Conservation (phyloP, 2,329 filamentous ascomycete genomes). For the Stachybotrys elegans region DNA sequence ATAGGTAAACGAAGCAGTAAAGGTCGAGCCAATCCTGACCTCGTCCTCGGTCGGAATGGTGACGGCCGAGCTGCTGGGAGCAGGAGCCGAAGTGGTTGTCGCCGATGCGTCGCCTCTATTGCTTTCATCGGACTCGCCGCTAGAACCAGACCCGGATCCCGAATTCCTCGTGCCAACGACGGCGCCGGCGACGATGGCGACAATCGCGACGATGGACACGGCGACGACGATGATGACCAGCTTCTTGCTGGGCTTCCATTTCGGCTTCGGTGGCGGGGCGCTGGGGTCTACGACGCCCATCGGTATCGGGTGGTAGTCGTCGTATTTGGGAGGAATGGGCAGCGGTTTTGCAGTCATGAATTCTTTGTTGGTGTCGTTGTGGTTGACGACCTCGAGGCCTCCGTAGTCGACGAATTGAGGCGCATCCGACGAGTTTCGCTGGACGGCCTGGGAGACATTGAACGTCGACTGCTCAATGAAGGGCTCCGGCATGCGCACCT, state of each 20-base stretch:
- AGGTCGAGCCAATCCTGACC: conserved; percentile 6
- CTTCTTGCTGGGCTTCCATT: background rate
- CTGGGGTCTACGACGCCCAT: no score
- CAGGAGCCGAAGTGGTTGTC: background rate
- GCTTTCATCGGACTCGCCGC: background rate
- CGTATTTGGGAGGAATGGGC: background rate
- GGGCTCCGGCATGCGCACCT: conserved; percentile 1
- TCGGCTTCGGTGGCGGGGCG: background rate
- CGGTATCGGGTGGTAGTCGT: background rate
- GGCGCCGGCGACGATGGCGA: conserved; percentile 5
- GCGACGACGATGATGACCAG: background rate
- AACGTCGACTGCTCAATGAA: background rate
- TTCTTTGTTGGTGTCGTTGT: background rate
- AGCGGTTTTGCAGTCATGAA: background rate
- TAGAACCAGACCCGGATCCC: background rate
- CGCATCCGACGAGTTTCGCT: background rate
- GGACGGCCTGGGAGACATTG: background rate
- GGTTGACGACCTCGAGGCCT: background rate
- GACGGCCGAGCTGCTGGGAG: background rate
- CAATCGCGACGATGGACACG: background rate
- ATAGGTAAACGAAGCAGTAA: conserved; percentile 7
- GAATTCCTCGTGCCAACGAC: conserved; percentile 2
- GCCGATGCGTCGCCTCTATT: background rate
- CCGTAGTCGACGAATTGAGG: background rate
- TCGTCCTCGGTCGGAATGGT: conserved; percentile 1